These are phyloP conservation scores for Zopfochytrium polystomum DNA, from an alignment of 371 early-diverging fungal species.

Conservation along the genomic window DNA sequence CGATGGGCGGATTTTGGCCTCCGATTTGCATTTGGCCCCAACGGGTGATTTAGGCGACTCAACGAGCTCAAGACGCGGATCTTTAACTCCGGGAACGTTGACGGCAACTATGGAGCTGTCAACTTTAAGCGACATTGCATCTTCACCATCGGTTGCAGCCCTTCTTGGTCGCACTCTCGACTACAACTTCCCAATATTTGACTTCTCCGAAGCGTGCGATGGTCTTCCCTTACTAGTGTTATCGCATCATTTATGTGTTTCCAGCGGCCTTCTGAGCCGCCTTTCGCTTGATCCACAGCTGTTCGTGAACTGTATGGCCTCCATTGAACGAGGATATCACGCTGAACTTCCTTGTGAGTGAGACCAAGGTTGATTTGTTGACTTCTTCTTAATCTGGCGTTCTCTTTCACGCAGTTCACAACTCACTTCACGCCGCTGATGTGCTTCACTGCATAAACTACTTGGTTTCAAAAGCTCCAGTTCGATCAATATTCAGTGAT, in stretches of 20 bases:
- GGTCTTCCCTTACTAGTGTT: conserved; percentile 37
- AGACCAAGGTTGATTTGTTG: not conserved
- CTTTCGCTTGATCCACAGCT: conserved; percentile 34
- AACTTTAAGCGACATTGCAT: not conserved
- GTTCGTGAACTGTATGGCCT: conserved; percentile 40
- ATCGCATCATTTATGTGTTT: conserved; percentile 37
- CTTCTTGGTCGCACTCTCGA: conserved; percentile 32
- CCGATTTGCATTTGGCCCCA: not conserved
- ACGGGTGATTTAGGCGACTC: conserved; percentile 18
- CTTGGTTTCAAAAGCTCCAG: conserved; percentile 25
- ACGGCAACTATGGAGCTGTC: not conserved
- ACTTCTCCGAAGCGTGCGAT: conserved; percentile 31
- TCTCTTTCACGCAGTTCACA: conserved; percentile 38
- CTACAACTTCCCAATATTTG: conserved; percentile 50
- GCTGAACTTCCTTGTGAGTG: conserved; percentile 41
- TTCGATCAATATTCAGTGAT: conserved; percentile 38
- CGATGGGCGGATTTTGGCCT: conserved; percentile 9
- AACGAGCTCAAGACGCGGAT: conserved; percentile 3
- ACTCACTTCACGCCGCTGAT: conserved; percentile 55
- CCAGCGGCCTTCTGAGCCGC: conserved; percentile 34
- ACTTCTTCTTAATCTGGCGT: not conserved
- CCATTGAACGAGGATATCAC: conserved; percentile 48
- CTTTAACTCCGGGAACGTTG: conserved; percentile 1
- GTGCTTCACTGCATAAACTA: conserved; percentile 53
- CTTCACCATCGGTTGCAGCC: conserved; percentile 11